These are phyloP conservation scores for Ophiognomonia clavigignenti-juglandacearum DNA, from an alignment of 2,329 filamentous ascomycete species.

Conservation along the genomic window DNA sequence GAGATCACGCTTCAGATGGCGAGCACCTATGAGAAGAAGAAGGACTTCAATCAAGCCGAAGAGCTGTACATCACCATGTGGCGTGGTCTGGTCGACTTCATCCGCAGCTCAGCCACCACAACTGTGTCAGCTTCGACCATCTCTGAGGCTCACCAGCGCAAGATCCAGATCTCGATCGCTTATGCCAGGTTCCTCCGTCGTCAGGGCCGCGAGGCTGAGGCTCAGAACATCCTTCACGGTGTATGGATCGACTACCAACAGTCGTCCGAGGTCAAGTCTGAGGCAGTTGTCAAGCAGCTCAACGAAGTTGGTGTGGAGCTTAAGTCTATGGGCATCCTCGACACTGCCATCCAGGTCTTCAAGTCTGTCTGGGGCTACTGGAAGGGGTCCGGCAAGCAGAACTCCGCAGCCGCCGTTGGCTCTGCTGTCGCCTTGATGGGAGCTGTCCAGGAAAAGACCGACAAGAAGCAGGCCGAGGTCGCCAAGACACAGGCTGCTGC, in stretches of 20 bases:
- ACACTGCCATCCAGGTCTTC: slow-evolving; percentile 17
- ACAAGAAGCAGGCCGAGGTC: slow-evolving; percentile 14
- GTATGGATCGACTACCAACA: slow-evolving; percentile 19
- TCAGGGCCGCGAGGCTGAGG: slow-evolving; percentile 15
- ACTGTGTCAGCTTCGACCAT: slow-evolving; percentile 10
- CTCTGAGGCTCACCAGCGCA: slow-evolving; percentile 19
- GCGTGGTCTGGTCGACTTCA: slow-evolving; percentile 19
- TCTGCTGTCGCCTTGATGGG: slow-evolving; percentile 16
- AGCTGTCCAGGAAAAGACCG: slow-evolving; percentile 13
- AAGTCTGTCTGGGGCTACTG: slow-evolving; percentile 19
- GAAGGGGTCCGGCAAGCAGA: slow-evolving; percentile 17
- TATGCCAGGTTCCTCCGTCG: slow-evolving; percentile 18
- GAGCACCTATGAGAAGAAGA: slow-evolving; percentile 17
- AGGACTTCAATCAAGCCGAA: slow-evolving; percentile 17
- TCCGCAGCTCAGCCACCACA: slow-evolving; percentile 13
- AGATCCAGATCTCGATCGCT: slow-evolving; percentile 18
- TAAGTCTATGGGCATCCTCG: slow-evolving; percentile 17
- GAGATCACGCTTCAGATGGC: slow-evolving; percentile 16
- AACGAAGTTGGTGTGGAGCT: slow-evolving; percentile 18
- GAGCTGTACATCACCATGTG: slow-evolving; percentile 21
- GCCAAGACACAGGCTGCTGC: slow-evolving; percentile 13
- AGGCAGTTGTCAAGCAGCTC: slow-evolving; percentile 16
- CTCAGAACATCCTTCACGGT: slow-evolving; percentile 18
- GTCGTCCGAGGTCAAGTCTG: slow-evolving; percentile 15
- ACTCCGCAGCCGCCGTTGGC: slow-evolving; percentile 15